Base-by-base conservation (phyloP, 495 filamentous ascomycete genomes). In the Penicillium lividum region DNA sequence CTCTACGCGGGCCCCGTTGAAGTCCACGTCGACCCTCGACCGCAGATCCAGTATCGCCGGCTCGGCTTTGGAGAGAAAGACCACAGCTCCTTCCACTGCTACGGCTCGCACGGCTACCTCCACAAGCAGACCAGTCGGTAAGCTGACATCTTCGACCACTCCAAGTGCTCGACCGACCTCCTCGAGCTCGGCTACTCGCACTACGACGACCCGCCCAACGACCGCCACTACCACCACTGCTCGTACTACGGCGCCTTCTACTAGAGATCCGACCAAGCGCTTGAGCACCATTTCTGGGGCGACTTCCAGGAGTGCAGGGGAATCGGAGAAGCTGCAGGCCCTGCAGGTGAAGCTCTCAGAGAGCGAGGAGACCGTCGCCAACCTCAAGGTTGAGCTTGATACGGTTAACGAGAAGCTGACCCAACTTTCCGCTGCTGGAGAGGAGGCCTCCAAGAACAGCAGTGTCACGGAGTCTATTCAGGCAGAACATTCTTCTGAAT, bases 331-430 rank as follows among this genome's bases (percentile, higher is more conserved):
- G 60, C 38, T 80, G 28, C 72, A 74, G 29, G 53, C 72, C 27
- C 71, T 80, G 25, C 73, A 77, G 53, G 61, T 51, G 25, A 72
- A 80, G 64, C 70, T 80, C 16, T 61, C 72, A 3, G 76, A 78
- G 47, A 80, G 74, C 33, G 75, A 80, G 42, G 68, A 70, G 38
- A 77, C 69, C 3, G 67, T 78, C 18, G 59, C 66, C 30, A 75
- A 52, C 50, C 67, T 80, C 18, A 72, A 73, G 59, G 45, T 69
- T 3, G 75, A 80, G 48, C 56, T 80, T 33, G 73, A 79, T 5
- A 34, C 67, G 0, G 68, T 74, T 7, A 77, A 76, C 18, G 69
- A 76, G 49, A 79, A 75, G 54, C 51, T 79, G 51, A 61, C 66
- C 29, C 68, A 74, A 36, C 63, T 75, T 27, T 68, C 73, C 11